Base-by-base conservation (phyloP, 257 asterid species). In the Nemophila menziesii region DNA sequence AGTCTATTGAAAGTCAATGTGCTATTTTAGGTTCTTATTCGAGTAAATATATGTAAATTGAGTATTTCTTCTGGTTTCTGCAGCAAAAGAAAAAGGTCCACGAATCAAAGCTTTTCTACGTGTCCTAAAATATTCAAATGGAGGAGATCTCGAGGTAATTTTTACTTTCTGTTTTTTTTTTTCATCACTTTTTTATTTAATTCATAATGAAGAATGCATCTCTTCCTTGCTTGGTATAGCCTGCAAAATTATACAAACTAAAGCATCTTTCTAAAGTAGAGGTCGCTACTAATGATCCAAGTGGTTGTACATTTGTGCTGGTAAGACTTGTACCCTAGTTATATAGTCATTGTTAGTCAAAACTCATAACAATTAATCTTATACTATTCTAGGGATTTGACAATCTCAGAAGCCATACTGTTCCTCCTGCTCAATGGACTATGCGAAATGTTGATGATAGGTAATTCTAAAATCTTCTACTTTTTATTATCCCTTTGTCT, bases 371-470 rank as follows among this genome's bases (percentile, higher is more conserved):
- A 34, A 54, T 50, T 67, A 58, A 43, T 52, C 36, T 43, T 20
- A n/a, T n/a, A 33, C 69, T 56, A 17, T 34, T 74, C 48, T 61
- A 90, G 96, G 96, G 99, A 20, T 90, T 90, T 49, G 96, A 90
- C 71, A 90, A 90, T 67, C 93, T 90, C 39, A 79, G 93, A 66
- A 90, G 65, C 65, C 94, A 85, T 60, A 79, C 76, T 72, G 96
- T 90, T 55, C 82, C 94, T 48, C 99, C 99, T 16, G 93, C 98
- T 29, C 99, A 90, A 58, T 90, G 99, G 99, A 85, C 92, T 46
- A 79, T 85, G 96, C 96, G 99, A 46, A 90, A 90, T 56, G 68
- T 84, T 49, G 96, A 80, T 59, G 96, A 90, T 69, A 90, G 99
- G 96, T 90, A 57, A 2, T 9, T 46, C 16, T 33, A 15, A 39